These are phyloP conservation scores for Aegle marmelos DNA, from an alignment of 345 rosid species.

Conservation along the genomic window DNA sequence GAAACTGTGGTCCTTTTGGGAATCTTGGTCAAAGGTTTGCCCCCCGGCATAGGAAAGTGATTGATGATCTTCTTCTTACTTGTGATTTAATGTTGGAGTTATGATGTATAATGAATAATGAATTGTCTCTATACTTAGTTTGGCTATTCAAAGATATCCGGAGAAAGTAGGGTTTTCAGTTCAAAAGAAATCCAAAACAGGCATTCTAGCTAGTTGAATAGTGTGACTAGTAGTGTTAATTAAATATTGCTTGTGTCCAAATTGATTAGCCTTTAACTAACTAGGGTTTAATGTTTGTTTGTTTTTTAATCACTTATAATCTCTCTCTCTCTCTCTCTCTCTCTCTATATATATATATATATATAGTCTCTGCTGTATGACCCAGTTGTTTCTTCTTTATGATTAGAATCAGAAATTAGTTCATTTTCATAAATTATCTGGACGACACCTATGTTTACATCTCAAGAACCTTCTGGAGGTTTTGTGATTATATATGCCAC, in stretches of 20 bases:
- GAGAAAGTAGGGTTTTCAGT: neutral
- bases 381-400: neutral
- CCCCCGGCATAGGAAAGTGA: conserved; percentile 26
- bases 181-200: neutral
- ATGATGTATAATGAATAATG: neutral
- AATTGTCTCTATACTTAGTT: conserved; percentile 12
- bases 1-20: conserved; percentile 36
- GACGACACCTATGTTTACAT: neutral
- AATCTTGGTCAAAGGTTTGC: conserved; percentile 36
- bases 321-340: too few relatives aligned
- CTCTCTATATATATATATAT: neutral
- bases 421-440: neutral
- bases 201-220: neutral
- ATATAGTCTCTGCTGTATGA: neutral
- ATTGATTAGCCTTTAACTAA: neutral
- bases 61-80: conserved; percentile 29
- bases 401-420: neutral
- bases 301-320: too few relatives aligned
- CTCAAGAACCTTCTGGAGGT: neutral
- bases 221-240: neutral
- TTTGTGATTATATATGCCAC: neutral
- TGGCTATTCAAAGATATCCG: neutral
- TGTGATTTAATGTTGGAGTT: neutral
- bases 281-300: neutral
- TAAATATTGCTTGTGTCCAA: neutral